phyloP scores from a whole-genome alignment of 257 asterid species.

The Gentiana macrophylla region DNA sequence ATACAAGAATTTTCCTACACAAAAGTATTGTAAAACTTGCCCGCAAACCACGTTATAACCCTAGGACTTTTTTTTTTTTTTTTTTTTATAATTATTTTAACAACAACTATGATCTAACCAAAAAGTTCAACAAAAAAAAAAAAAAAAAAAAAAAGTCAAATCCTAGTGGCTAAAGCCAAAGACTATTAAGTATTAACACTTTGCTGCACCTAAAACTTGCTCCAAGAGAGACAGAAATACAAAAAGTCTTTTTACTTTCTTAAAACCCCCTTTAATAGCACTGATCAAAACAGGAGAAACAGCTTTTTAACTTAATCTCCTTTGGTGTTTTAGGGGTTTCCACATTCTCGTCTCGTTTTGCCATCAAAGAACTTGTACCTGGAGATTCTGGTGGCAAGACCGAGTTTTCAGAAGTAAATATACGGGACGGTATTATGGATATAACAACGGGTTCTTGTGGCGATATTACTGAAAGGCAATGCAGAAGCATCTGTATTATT shows the following conservation, averaged over 20 bases:
- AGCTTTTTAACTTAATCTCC: conserved; percentile 42
- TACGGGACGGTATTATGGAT: conserved; percentile 27
- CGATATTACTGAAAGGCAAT: conserved; percentile 51
- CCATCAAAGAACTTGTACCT: conserved; percentile 84
- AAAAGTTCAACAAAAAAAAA: no score
- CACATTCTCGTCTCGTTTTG: conserved; percentile 43
- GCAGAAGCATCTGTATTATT: conserved; percentile 90
- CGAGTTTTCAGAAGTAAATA: conserved; percentile 48
- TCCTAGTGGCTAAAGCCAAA: conserved; percentile 15
- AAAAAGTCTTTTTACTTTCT: background rate
- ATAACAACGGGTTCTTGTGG: conserved; percentile 43
- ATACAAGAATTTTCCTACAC: no score
- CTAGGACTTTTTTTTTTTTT: no score
- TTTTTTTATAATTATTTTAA: no score
- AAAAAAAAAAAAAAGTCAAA: no score
- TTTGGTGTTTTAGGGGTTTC: conserved; percentile 32
- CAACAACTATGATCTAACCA: no score
- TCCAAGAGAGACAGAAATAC: background rate
- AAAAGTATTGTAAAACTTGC: no score
- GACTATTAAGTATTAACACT: conserved; percentile 7
- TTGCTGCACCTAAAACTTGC: conserved; percentile 13
- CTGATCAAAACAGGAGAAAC: conserved; percentile 66
- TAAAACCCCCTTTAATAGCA: conserved; percentile 20
- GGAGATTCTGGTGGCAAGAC: conserved; percentile 89
- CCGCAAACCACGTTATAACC: no score